phyloP scores from a whole-genome alignment of 352 stramenopile species.

The Aphanomyces invadans region DNA sequence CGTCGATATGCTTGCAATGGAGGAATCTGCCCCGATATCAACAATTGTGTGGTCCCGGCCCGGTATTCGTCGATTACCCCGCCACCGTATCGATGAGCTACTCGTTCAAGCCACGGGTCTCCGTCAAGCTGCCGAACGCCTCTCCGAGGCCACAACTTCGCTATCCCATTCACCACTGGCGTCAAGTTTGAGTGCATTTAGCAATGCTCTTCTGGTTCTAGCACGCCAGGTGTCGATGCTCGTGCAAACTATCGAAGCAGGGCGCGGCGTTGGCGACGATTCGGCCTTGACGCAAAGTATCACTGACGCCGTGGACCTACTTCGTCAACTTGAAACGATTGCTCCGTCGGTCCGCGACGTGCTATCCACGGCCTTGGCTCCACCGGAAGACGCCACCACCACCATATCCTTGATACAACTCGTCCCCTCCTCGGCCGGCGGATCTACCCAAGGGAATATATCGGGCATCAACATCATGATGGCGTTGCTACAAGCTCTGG shows the following conservation, averaged over 20 bases:
- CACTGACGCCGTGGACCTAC: not conserved
- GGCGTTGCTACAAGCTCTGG: not conserved
- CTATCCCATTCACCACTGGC: not conserved
- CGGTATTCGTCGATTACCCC: not conserved
- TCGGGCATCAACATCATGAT: not conserved
- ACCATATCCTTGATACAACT: not conserved
- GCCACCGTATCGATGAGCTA: not conserved
- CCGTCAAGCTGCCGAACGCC: not conserved
- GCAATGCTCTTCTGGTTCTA: not conserved
- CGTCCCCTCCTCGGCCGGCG: too few relatives aligned
- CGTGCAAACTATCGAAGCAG: too few relatives aligned
- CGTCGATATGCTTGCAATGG: too few relatives aligned
- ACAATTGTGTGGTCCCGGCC: too few relatives aligned
- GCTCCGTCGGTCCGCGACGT: not conserved
- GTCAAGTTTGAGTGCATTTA: not conserved
- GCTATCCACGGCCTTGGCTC: not conserved
- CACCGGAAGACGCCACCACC: not conserved
- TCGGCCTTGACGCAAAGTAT: too few relatives aligned
- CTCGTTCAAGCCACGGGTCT: not conserved
- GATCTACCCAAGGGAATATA: too few relatives aligned
- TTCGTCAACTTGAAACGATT: not conserved
- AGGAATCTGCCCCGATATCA: too few relatives aligned
- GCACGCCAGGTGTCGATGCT: too few relatives aligned
- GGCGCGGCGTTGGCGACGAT: too few relatives aligned
- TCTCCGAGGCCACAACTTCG: not conserved